phyloP scores from a whole-genome alignment of 116 monocot species.

The Phalaenopsis hybrid region DNA sequence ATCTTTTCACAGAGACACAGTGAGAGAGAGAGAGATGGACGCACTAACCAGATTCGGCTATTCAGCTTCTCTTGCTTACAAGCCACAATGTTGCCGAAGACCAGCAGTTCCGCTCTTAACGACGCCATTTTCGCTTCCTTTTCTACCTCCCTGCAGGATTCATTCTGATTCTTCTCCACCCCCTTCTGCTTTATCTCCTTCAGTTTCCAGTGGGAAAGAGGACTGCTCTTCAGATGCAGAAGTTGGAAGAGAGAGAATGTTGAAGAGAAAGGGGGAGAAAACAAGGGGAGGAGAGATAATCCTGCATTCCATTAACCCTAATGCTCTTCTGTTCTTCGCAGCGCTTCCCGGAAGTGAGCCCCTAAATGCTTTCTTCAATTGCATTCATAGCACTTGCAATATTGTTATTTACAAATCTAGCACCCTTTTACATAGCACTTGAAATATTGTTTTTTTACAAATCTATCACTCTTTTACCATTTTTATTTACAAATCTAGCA shows the following conservation, averaged over 20 bases:
- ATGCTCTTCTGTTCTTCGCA: slow-evolving; percentile 52
- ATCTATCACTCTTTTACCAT: too few relatives aligned
- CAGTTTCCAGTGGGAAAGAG: neutral
- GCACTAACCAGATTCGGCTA: neutral
- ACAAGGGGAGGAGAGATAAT: slow-evolving; percentile 13
- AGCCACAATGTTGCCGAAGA: neutral
- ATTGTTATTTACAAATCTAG: too few relatives aligned
- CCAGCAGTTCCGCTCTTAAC: neutral
- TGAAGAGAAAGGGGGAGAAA: slow-evolving; percentile 7
- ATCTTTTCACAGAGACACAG: neutral
- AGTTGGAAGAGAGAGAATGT: neutral
- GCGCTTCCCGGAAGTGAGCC: slow-evolving; percentile 56
- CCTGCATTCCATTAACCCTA: slow-evolving; percentile 52
- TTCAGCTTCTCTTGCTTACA: neutral
- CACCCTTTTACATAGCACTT: too few relatives aligned
- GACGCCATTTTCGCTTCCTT: neutral
- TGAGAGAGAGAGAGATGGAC: slow-evolving; percentile 3
- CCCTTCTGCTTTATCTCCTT: neutral
- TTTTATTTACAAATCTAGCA: too few relatives aligned
- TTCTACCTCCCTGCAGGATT: neutral
- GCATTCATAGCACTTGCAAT: too few relatives aligned
- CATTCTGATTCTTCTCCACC: too few relatives aligned
- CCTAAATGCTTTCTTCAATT: too few relatives aligned
- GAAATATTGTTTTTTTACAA: too few relatives aligned
- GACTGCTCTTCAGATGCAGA: neutral